phyloP scores from a whole-genome alignment of 257 asterid genomes.

The Linderniella brevidens region DNA sequence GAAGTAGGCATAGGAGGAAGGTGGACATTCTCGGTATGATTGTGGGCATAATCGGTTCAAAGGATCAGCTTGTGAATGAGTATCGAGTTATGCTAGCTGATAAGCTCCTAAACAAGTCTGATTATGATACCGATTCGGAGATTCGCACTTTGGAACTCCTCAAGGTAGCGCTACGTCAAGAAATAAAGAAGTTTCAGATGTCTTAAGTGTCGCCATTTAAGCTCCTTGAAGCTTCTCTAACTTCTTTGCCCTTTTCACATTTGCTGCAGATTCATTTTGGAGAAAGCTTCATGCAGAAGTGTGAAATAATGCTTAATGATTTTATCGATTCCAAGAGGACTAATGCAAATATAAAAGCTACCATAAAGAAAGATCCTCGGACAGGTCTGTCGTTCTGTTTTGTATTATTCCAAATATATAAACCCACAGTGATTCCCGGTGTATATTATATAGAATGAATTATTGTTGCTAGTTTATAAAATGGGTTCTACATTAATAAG shows the following conservation, averaged over 20 bases:
- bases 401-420: constrained; percentile 8
- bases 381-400: constrained; percentile 28
- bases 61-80: constrained; percentile 94
- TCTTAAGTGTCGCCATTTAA: background rate
- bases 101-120: constrained; percentile 84
- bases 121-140: constrained; percentile 91
- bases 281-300: constrained; percentile 93
- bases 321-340: constrained; percentile 88
- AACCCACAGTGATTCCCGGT: background rate
- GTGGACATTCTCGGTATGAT: constrained; percentile 93
- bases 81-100: constrained; percentile 99
- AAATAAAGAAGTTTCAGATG: background rate
- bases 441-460: background rate
- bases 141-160: constrained; percentile 90
- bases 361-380: constrained; percentile 37
- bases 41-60: constrained; percentile 90
- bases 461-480: background rate
- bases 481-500: constrained; percentile 5
- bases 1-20: constrained; percentile 68
- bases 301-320: constrained; percentile 98
- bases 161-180: too few species aligned
- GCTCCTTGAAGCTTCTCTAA: constrained; percentile 8
- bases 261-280: constrained; percentile 88
- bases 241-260: constrained; percentile 11
- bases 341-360: constrained; percentile 75